Conservation (phyloP, 305 asterid genomes). For the Stenogyne calaminthoides region DNA sequence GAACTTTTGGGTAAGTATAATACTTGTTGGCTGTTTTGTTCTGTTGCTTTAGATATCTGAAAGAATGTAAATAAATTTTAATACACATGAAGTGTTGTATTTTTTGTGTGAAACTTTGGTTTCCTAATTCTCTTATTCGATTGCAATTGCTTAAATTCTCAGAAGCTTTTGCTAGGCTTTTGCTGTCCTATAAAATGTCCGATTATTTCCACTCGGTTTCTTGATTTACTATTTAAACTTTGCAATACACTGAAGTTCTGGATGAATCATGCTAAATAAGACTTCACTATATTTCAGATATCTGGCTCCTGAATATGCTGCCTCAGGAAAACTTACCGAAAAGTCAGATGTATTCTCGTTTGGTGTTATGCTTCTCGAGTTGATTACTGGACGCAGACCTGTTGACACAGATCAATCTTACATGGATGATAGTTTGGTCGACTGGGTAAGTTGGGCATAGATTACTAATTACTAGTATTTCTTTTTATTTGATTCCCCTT, state of each 20-base stretch:
- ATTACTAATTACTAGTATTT: too few species aligned
- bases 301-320: slow-evolving; percentile 81
- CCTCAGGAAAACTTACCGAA: slow-evolving; percentile 75
- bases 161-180: not conserved
- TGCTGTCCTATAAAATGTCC: not conserved
- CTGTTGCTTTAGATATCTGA: too few species aligned
- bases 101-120: not conserved
- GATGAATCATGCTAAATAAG: slow-evolving; percentile 5
- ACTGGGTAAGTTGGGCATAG: slow-evolving; percentile 56
- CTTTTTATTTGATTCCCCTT: not conserved
- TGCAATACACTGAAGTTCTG: not conserved
- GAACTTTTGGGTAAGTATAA: slow-evolving; percentile 82
- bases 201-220: not conserved
- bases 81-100: not conserved
- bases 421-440: slow-evolving; percentile 80
- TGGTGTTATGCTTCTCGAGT: slow-evolving; percentile 78
- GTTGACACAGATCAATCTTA: slow-evolving; percentile 52
- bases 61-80: too few species aligned
- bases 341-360: slow-evolving; percentile 80
- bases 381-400: slow-evolving; percentile 78
- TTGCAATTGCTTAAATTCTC: not conserved
- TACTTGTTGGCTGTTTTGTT: not conserved
- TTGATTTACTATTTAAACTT: not conserved
- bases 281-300: slow-evolving; percentile 41
- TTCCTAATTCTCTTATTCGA: not conserved